Conservation (phyloP, 352 stramenopile genomes). For the Phytophthora sp. region DNA sequence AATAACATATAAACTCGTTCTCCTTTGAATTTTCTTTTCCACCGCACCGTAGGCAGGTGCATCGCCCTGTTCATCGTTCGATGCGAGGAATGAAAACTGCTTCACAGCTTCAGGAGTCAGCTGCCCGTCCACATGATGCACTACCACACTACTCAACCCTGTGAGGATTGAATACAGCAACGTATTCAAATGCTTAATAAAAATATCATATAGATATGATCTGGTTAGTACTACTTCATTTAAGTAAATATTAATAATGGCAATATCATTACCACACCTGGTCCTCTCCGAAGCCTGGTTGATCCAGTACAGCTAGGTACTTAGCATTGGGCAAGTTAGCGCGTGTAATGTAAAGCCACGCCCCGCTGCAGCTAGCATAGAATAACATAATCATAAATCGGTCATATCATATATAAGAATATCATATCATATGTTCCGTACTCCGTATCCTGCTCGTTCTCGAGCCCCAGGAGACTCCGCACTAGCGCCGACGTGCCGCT, state of each 20-base stretch:
- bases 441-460: constrained; percentile 18
- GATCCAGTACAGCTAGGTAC: constrained; percentile 76
- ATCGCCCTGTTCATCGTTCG: constrained; percentile 32
- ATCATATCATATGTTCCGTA: constrained; percentile 14
- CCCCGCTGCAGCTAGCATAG: constrained; percentile 30
- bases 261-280: constrained; percentile 26
- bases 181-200: constrained; percentile 52
- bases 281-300: constrained; percentile 47
- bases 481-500: constrained; percentile 63
- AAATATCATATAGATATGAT: not conserved
- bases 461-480: constrained; percentile 42
- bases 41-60: constrained; percentile 38
- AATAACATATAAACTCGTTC: too few species aligned
- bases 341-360: constrained; percentile 79
- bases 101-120: constrained; percentile 59
- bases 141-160: constrained; percentile 74
- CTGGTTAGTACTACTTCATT: too few species aligned
- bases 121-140: constrained; percentile 67
- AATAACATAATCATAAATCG: constrained; percentile 2
- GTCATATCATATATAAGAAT: constrained; percentile 1
- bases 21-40: too few species aligned
- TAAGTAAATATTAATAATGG: not conserved
- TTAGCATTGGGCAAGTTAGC: constrained; percentile 69
- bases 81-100: constrained; percentile 63
- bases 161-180: constrained; percentile 74